Conservation (phyloP, 108 stramenopile species). For the Seminavis robusta region DNA sequence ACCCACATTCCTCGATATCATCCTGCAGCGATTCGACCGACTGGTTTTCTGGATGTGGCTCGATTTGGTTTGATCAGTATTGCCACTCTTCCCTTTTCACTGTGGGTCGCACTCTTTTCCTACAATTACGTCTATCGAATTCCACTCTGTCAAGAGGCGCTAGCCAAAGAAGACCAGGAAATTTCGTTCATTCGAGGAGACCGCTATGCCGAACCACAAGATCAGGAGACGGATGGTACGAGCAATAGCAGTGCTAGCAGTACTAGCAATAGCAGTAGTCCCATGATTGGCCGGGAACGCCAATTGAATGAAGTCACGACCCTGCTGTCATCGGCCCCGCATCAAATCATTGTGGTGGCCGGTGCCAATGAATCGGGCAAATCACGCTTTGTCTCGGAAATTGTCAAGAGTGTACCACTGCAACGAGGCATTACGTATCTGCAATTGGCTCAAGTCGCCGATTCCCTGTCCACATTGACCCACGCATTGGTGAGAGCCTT, state of each 20-base stretch:
- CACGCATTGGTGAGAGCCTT: conserved; percentile 6
- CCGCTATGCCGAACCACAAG: not conserved
- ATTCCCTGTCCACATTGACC: conserved; percentile 11
- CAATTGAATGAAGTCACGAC: conserved; percentile 10
- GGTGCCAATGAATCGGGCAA: conserved; percentile 19
- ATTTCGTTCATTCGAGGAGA: too few relatives aligned
- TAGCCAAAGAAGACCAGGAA: not conserved
- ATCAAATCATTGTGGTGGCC: conserved; percentile 16
- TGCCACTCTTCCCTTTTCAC: conserved; percentile 15
- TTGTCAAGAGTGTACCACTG: not conserved
- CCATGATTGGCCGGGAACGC: conserved; percentile 3
- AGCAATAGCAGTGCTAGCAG: too few relatives aligned
- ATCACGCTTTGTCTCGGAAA: conserved; percentile 6
- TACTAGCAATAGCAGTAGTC: too few relatives aligned
- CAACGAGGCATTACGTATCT: conserved; percentile 9
- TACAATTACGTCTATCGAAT: conserved; percentile 17
- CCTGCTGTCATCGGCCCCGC: conserved; percentile 3
- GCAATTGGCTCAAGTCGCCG: conserved; percentile 11
- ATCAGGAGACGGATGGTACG: not conserved
- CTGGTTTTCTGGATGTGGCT: conserved; percentile 11
- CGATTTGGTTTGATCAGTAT: conserved; percentile 8
- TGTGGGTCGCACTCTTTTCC: conserved; percentile 9
- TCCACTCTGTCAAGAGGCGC: conserved; percentile 7
- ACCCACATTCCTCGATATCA: too few relatives aligned
- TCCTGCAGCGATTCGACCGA: too few relatives aligned